A percentile compares a stretch with the other conserved stretches of the same genome.
Evolutionary conservation across 2,329 filamentous ascomycete species (phyloP).

Genomic region (Trichophyton simii): DNA sequence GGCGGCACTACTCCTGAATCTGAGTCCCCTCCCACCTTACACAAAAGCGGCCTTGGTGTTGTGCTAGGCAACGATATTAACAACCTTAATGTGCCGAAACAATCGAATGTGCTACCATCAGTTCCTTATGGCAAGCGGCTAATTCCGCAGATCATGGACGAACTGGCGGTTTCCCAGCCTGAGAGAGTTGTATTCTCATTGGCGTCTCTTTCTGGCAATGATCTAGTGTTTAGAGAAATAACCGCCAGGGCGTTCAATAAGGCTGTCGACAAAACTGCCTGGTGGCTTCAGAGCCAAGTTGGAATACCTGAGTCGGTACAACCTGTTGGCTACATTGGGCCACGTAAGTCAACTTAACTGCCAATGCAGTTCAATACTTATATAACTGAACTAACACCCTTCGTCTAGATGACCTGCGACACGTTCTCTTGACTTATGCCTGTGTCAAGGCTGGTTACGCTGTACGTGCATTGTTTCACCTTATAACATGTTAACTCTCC

Average conservation of each 20-base stretch:
- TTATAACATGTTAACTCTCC: too few species aligned
- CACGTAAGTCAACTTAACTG: background rate
- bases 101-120: background rate
- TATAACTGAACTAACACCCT: background rate
- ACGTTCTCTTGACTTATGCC: conserved; percentile 1
- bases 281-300: background rate
- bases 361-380: background rate
- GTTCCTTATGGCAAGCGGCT: background rate
- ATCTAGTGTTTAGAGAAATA: background rate
- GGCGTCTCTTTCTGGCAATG: background rate
- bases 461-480: background rate
- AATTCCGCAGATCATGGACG: conserved; percentile 1
- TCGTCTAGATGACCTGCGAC: background rate
- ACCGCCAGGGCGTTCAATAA: background rate
- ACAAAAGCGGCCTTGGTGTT: background rate
- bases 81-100: too few species aligned
- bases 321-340: conserved; percentile 5
- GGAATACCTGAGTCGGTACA: background rate
- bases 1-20: background rate
- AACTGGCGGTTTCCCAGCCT: background rate
- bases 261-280: conserved; percentile 2
- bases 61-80: background rate
- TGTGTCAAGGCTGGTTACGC: conserved; percentile 4
- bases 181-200: background rate
- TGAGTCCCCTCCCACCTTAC: background rate